phyloP scores from a whole-genome alignment of 1,284 basidiomycete genomes.

The Amylostereum chailletii region DNA sequence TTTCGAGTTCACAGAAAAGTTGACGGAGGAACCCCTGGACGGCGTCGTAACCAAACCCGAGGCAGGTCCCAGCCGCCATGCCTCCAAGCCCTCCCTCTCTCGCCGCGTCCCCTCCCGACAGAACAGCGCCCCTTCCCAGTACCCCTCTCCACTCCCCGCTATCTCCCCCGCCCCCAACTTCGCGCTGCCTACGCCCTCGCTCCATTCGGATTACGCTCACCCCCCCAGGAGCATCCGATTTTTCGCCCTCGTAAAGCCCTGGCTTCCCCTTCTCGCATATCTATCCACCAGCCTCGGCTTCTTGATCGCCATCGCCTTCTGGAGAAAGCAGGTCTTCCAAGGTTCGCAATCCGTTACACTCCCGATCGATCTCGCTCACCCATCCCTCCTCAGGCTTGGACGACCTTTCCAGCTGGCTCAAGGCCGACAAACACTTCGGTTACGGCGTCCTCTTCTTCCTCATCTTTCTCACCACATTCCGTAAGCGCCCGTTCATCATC shows the following conservation, averaged over 20 bases:
- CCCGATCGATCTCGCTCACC: background rate
- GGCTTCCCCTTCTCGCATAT: slow-evolving; percentile 67
- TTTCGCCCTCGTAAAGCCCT: slow-evolving; percentile 38
- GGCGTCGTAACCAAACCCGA: too few species aligned
- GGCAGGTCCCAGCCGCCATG: too few species aligned
- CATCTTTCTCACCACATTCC: slow-evolving; percentile 77
- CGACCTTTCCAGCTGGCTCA: slow-evolving; percentile 63
- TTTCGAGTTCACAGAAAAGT: too few species aligned
- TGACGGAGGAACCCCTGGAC: too few species aligned
- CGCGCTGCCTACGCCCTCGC: slow-evolving; percentile 11
- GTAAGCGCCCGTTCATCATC: slow-evolving; percentile 38
- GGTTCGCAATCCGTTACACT: slow-evolving; percentile 31
- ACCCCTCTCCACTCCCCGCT: background rate
- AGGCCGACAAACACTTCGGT: slow-evolving; percentile 56
- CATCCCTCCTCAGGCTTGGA: slow-evolving; percentile 46
- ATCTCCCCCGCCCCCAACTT: slow-evolving; percentile 6
- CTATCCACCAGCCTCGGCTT: slow-evolving; percentile 60
- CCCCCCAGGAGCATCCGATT: slow-evolving; percentile 12
- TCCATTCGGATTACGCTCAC: slow-evolving; percentile 12
- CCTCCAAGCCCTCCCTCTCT: too few species aligned
- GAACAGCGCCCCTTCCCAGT: too few species aligned
- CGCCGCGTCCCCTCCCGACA: too few species aligned
- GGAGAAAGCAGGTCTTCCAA: slow-evolving; percentile 64
- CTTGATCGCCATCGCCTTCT: slow-evolving; percentile 63
- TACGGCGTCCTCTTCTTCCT: slow-evolving; percentile 66